Evolutionary conservation across 2,329 filamentous ascomycete genomes (phyloP).

Genomic region (Colletotrichum navitas): DNA sequence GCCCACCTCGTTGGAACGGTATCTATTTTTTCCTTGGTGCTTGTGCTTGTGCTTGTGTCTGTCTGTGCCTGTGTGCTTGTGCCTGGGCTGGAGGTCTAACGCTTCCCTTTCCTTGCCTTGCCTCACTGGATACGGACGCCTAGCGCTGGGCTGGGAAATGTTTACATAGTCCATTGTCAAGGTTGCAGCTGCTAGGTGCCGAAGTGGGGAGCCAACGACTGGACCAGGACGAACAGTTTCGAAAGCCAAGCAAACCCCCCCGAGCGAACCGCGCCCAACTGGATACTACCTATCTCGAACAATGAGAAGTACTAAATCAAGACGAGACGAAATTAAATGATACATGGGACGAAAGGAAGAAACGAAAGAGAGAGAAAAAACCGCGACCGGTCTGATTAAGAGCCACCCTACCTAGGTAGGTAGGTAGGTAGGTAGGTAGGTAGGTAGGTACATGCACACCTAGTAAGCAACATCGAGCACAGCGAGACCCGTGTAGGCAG

Average conservation of each 20-base stretch:
- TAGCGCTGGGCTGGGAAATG: background rate
- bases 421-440: no score
- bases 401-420: background rate
- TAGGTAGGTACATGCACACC: background rate
- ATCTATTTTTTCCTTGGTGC: background rate
- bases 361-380: background rate
- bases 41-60: background rate
- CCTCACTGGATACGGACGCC: background rate
- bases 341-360: constrained; percentile 26
- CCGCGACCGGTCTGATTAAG: constrained; percentile 19
- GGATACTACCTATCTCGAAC: constrained; percentile 1
- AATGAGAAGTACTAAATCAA: constrained; percentile 8
- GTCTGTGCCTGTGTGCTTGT: background rate
- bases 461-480: background rate
- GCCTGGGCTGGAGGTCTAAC: background rate
- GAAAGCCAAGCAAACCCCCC: background rate
- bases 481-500: background rate
- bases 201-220: background rate
- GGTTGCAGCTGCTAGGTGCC: background rate
- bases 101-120: background rate
- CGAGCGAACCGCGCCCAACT: background rate
- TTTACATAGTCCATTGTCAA: no score
- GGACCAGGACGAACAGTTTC: background rate
- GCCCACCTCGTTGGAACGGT: background rate
- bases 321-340: constrained; percentile 30